Base-by-base conservation (phyloP, 441 rosid species). In the Gossypium schwendimanii region DNA sequence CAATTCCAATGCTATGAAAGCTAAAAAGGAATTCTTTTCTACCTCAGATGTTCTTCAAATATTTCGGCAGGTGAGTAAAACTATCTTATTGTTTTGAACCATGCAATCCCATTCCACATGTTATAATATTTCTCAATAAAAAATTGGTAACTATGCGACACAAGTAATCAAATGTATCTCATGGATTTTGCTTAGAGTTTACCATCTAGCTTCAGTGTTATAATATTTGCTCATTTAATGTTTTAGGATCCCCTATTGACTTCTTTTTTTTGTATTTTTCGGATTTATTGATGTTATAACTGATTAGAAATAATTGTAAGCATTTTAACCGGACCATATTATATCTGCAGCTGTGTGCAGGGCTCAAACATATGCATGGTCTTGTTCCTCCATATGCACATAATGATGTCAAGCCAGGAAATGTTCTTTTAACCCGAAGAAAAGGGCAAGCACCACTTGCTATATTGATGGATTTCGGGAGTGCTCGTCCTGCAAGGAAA, bases 381-480 rank as follows among this genome's bases (percentile, higher is more conserved):
- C 82, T 91, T 77, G 97, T 87, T 61, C 97, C 98, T 74, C 97
- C 99, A 53, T 91, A 93, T 81, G 97, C 98, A 66, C 99, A 96
- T 85, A 93, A 96, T 87, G 99, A 96, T 86, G 96, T 96, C 70
- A 96, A 96, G 83, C 97, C 99, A 66, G 99, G 99, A n/a, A 96
- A 96, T 80, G 85, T 96, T 76, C 97, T 96, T 64, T 81, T 96
- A 81, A 88, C 97, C 33, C 88, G 73, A 69, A 93, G 91, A 82
- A 91, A 89, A 78, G 98, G 97, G 58, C 89, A 87, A 67, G 78
- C 90, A 7, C 99, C 97, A 12, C 84, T 88, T 26, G 97, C 98
- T 6, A 91, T 91, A 75, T 81, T 96, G 89, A 96, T 96, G 99
- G 99, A 96, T 81, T 96, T 96, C 72, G 98, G 99, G 58, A 93